Conservation (phyloP, 2,329 filamentous ascomycete genomes). For the Diplodia sapinea region DNA sequence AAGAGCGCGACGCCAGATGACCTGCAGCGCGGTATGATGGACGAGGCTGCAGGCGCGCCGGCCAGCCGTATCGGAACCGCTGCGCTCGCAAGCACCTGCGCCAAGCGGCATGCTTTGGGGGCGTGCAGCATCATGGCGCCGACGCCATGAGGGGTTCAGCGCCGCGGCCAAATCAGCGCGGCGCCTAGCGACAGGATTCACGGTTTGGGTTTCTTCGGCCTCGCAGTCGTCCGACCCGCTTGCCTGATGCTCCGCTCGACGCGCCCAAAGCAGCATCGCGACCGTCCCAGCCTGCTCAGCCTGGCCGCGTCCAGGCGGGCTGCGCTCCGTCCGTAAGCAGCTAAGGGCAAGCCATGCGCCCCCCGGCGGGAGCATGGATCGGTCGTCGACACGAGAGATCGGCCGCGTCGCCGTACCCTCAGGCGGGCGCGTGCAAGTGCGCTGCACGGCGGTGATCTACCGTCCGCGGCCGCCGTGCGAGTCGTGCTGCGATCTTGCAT, state of each 20-base stretch:
- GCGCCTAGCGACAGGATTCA: constrained; percentile 14
- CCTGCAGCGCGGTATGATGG: constrained; percentile 28
- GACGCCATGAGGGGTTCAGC: constrained; percentile 26
- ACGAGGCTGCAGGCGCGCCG: constrained; percentile 27
- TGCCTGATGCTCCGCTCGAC: constrained; percentile 23
- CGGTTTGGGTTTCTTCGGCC: constrained; percentile 16
- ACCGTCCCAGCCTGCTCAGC: constrained; percentile 19
- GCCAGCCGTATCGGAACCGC: constrained; percentile 28
- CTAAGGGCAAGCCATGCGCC: constrained; percentile 25
- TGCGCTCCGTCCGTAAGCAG: constrained; percentile 8
- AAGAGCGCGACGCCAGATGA: constrained; percentile 28
- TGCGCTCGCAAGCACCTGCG: constrained; percentile 21
- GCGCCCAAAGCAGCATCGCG: constrained; percentile 23
- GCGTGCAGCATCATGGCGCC: constrained; percentile 21
- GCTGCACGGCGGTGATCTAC: constrained; percentile 27
- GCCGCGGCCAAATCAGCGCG: constrained; percentile 10
- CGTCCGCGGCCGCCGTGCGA: constrained; percentile 26
- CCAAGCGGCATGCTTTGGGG: constrained; percentile 22
- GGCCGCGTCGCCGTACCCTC: constrained; percentile 15
- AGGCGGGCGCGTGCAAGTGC: constrained; percentile 19
- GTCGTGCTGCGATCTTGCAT: constrained; percentile 29
- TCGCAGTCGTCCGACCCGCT: constrained; percentile 10
- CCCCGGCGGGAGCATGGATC: constrained; percentile 21
- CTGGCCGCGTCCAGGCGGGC: constrained; percentile 7
- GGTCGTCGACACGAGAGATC: constrained; percentile 25